phyloP scores from a whole-genome alignment of 371 early-diverging fungal genomes.

The Syncephalis fuscata region DNA sequence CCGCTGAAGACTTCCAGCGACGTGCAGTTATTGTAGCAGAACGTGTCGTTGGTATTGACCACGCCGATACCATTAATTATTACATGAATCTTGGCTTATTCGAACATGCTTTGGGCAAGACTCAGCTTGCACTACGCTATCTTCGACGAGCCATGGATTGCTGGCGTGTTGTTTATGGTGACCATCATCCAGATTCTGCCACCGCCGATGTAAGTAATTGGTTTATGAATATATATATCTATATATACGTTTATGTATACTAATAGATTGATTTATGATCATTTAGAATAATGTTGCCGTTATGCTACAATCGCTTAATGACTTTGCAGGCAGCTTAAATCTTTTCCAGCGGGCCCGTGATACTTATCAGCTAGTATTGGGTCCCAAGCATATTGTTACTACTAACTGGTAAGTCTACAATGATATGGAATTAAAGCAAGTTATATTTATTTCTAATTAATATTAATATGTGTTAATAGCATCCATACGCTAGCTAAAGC shows the following conservation, averaged over 20 bases:
- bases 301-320: constrained; percentile 62
- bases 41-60: constrained; percentile 71
- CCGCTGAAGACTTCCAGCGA: constrained; percentile 62
- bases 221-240: too few relatives aligned
- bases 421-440: not conserved
- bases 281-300: constrained; percentile 62
- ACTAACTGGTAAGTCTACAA: constrained; percentile 25
- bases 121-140: constrained; percentile 55
- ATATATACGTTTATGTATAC: too few relatives aligned
- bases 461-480: too few relatives aligned
- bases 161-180: constrained; percentile 64
- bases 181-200: constrained; percentile 69
- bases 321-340: constrained; percentile 35
- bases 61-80: constrained; percentile 75
- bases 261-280: too few relatives aligned
- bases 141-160: constrained; percentile 64
- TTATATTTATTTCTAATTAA: not conserved
- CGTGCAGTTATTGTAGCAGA: constrained; percentile 78
- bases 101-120: constrained; percentile 65
- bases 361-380: constrained; percentile 50
- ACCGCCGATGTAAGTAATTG: constrained; percentile 54
- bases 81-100: constrained; percentile 68
- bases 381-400: constrained; percentile 53
- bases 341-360: constrained; percentile 62
- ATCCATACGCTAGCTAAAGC: constrained; percentile 65